These are phyloP conservation scores for Pleurotus salmoneostramineus DNA, from an alignment of 768 basidiomycete species.

Conservation along the genomic window DNA sequence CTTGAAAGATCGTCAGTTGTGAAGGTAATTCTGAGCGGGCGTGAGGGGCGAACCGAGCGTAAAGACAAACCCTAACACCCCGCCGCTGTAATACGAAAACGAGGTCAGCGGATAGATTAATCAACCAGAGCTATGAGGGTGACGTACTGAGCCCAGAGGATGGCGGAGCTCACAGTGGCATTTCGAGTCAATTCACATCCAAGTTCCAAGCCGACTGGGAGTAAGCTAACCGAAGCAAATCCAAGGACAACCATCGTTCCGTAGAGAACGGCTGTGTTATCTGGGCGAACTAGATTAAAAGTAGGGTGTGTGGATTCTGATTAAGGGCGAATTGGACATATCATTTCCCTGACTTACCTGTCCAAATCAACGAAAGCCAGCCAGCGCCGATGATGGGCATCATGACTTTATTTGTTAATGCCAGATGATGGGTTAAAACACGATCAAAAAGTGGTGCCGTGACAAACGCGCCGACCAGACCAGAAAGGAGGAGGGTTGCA, in stretches of 20 bases:
- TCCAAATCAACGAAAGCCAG: constrained; percentile 82
- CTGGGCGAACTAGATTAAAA: constrained; percentile 60
- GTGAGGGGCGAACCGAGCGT: no score
- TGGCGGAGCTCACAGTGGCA: constrained; percentile 70
- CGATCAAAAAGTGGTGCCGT: constrained; percentile 79
- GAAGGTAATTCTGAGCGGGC: no score
- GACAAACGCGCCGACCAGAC: constrained; percentile 63
- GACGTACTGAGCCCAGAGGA: constrained; percentile 72
- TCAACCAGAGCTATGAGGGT: background rate
- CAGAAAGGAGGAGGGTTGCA: constrained; percentile 60
- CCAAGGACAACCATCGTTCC: constrained; percentile 69
- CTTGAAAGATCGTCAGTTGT: constrained; percentile 29
- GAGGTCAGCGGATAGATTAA: no score
- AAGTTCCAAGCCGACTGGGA: constrained; percentile 76
- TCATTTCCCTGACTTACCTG: no score
- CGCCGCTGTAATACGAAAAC: constrained; percentile 57
- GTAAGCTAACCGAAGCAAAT: constrained; percentile 57
- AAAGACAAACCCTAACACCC: constrained; percentile 58
- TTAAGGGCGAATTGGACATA: no score
- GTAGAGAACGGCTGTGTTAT: constrained; percentile 60
- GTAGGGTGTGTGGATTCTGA: no score
- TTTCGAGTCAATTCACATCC: constrained; percentile 78
- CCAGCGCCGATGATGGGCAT: constrained; percentile 56
- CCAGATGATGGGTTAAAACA: constrained; percentile 73
- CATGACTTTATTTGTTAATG: constrained; percentile 51